Base-by-base conservation (phyloP, 2,329 filamentous ascomycete genomes). In the Aspergillus sp. region DNA sequence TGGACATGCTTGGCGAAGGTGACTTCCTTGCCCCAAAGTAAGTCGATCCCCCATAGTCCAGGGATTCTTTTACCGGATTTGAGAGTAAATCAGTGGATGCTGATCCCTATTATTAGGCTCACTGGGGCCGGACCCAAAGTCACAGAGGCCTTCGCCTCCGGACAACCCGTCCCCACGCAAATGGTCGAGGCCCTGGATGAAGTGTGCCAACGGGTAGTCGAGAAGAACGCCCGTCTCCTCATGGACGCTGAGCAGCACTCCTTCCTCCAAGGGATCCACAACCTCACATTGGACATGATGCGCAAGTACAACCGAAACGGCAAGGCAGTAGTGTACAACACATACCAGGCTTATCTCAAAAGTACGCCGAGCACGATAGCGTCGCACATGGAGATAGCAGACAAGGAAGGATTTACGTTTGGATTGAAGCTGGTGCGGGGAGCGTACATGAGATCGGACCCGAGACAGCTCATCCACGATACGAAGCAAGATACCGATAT, bases 161-260 rank as follows among this genome's bases (percentile, higher is more conserved):
- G 93, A 0, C 30, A 83, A 84, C 8, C 83, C 93, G 19, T 83
- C 91, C 0, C 85, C 87, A 1, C 80, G 84, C 83, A 84, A 7
- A 87, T 97, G 69, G 82, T 84, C 55, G 77, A 84, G 13, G 89
- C 90, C 13, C 91, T 96, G 63, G 85, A 91, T 66, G 81, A 86
- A 52, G 88, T 96, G 65, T 96, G 92, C 77, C 57, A 25, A 15
- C 64, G 62, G 28, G 70, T 67, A 51, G 82, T 85, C 2, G 79
- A 85, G 39, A 87, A 88, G 55, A 86, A 88, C 23, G 86, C 96
- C 2, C 84, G 86, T 3, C 82, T 97, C 1, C 85, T 96, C 2
- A 91, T 96, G 63, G 91, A 96, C 64, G 93, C 92, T 1, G 93
- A 97, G 77, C 91, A 96, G 75, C 87, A 89, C 59, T 84, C 85